Conservation (phyloP, 768 basidiomycete genomes). For the Tricholoma hemisulphureum region DNA sequence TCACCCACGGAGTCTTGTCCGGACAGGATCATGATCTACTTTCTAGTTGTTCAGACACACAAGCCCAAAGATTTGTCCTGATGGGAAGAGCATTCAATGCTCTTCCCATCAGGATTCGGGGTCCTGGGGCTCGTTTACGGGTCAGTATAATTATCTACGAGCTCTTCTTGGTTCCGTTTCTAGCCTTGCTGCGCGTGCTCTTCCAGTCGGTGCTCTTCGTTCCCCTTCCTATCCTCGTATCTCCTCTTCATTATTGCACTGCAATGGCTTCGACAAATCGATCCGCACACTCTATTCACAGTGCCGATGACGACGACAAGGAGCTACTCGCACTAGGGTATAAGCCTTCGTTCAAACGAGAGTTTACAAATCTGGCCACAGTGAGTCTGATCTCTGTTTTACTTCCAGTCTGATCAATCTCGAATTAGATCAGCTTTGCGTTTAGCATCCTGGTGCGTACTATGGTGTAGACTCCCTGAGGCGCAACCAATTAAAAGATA, state of each 20-base stretch:
- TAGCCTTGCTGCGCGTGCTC: no score
- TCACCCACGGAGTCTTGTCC: no score
- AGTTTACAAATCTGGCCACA: slow-evolving; percentile 82
- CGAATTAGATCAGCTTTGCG: slow-evolving; percentile 62
- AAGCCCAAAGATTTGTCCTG: no score
- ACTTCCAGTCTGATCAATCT: not conserved
- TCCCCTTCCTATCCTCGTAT: not conserved
- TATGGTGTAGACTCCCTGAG: not conserved
- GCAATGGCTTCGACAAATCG: slow-evolving; percentile 11
- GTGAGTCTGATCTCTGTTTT: slow-evolving; percentile 34
- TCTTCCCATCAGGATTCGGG: no score
- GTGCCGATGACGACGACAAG: slow-evolving; percentile 57
- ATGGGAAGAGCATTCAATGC: no score
- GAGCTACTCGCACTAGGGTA: slow-evolving; percentile 68
- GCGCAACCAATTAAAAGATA: not conserved
- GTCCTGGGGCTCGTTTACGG: no score
- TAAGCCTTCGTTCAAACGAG: slow-evolving; percentile 78
- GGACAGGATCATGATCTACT: no score
- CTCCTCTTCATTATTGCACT: not conserved
- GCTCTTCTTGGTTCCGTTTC: no score
- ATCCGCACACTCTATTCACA: slow-evolving; percentile 18
- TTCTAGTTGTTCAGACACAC: no score
- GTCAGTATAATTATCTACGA: no score
- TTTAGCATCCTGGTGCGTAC: slow-evolving; percentile 68
- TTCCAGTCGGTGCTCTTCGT: not conserved